Evolutionary conservation across 1,139 yeast genomes (phyloP), one percentile per base, ranked within the genome.

Genomic region (Hyphopichia khmerensis): DNA sequence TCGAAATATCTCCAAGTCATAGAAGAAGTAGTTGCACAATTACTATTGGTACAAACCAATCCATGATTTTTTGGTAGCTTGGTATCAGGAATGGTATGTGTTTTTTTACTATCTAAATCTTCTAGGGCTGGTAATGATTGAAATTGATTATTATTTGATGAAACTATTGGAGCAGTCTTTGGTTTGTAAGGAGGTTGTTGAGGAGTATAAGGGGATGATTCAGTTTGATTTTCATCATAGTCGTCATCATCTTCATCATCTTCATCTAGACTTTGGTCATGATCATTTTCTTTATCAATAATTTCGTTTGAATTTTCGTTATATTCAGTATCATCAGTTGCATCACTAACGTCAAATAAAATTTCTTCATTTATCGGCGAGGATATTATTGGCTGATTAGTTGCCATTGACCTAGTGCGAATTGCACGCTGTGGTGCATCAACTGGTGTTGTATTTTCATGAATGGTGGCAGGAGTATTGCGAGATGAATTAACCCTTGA

Each of bases 1-100:
- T 72, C 79, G 51, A 73, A 71, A 46, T 68, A 72, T 40, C 78
- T 59, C 80, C 80, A 75, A 13, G 72, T 67, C 13, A 69, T 67
- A 6, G 77, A 67, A n/a, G 60, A 58, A 15, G 51, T 55, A 3
- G 78, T 71, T 3, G 64, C 63, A 55, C 80, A 75, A 49, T 74
- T 73, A 30, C 65, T 59, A 50, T 75, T 75, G 13, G 66, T 68
- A 53, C 80, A 75, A 0, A 63, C 51, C 39, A 73, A 57, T 9
- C 72, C 75, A 50, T 73, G 79, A 43, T 67, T 55, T 23, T 60
- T 58, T 3, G 75, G 73, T 26, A 73, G 55, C 49, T 70, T 69
- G 19, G 62, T 55, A 39, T 60, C 60, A 7, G 71, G 71, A 18
- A 73, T 72, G 2, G 76, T 67, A 49, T 73, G 77, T 7, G 73